Conservation (phyloP, 2,329 filamentous ascomycete species). For the Exophiala phaeomuriformis region DNA sequence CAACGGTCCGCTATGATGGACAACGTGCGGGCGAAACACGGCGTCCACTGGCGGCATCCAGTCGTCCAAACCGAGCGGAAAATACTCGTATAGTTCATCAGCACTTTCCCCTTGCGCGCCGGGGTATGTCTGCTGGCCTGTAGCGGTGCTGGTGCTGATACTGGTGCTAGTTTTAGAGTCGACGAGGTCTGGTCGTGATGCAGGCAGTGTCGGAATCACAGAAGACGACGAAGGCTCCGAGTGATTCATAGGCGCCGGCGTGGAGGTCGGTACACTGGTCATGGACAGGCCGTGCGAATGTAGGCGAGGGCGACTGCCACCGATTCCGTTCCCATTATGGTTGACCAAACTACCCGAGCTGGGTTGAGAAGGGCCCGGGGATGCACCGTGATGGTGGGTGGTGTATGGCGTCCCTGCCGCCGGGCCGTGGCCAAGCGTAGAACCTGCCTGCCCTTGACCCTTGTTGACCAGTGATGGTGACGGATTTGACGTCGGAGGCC, state of each 20-base stretch:
- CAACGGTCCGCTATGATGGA: slow-evolving; percentile 58
- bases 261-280: slow-evolving; percentile 15
- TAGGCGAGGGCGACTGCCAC: slow-evolving; percentile 8
- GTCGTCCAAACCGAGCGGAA: slow-evolving; percentile 82
- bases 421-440: too few species aligned
- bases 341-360: too few species aligned
- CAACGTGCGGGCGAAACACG: slow-evolving; percentile 83
- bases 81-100: slow-evolving; percentile 89
- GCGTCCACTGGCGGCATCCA: slow-evolving; percentile 87
- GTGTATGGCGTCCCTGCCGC: background rate
- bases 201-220: background rate
- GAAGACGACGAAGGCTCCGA: background rate
- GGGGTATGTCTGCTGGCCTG: slow-evolving; percentile 2
- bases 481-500: slow-evolving; percentile 28
- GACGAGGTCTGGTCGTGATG: slow-evolving; percentile 15
- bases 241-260: background rate
- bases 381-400: slow-evolving; percentile 4
- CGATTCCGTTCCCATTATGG: too few species aligned
- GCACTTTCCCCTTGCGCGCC: slow-evolving; percentile 35
- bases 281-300: slow-evolving; percentile 20
- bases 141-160: too few species aligned
- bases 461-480: slow-evolving; percentile 24
- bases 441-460: slow-evolving; percentile 17
- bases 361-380: too few species aligned
- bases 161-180: slow-evolving; percentile 10